Evolutionary conservation across 202 grass and related monocot species (phyloP), one percentile per base, ranked within the genome.

Genomic region (Setaria italica): DNA sequence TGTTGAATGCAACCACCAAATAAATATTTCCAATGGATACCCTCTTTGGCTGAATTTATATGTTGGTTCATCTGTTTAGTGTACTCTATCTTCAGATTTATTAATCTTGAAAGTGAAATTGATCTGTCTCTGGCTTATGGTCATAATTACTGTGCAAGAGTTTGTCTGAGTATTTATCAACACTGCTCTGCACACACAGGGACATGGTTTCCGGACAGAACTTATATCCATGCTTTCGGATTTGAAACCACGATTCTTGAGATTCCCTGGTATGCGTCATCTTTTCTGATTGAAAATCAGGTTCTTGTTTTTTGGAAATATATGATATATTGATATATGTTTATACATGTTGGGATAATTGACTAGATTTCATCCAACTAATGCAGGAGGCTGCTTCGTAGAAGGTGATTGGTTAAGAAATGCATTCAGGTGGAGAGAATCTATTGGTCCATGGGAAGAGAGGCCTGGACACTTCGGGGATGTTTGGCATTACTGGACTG

Each of bases 401-500:
- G 96, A 95, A 88, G 96, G 93, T 12, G 93, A 88, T 1, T 94
- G 93, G 91, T 76, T 99, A 85, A 88, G 96, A 76, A 94, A 99
- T 77, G 96, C 96, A 70, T 99, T 99, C 81, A 92, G 96, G 86
- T 99, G 93, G 96, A 95, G 76, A 41, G 90, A 91, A 81, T 82
- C 96, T 34, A 91, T 99, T 85, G 94, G 94, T 78, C 89, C 91
- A 79, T 96, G 94, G 91, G 91, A 96, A 78, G 91, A 96, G 82
- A 91, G 94, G 46, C 89, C 94, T 71, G 91, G 94, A 42, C 94
- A 97, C 80, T 97, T 91, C 25, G 89, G 89, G 9, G 94, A 97
- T 90, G 87, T 94, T 81, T 97, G 94, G 91, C 88, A 89, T 84
- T 97, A 97, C 77, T 97, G 94, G 94, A 97, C 94, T 81, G 94